These are phyloP conservation scores for Lentinula novae-zelandiae DNA, from an alignment of 1,284 basidiomycete species.

Conservation along the genomic window DNA sequence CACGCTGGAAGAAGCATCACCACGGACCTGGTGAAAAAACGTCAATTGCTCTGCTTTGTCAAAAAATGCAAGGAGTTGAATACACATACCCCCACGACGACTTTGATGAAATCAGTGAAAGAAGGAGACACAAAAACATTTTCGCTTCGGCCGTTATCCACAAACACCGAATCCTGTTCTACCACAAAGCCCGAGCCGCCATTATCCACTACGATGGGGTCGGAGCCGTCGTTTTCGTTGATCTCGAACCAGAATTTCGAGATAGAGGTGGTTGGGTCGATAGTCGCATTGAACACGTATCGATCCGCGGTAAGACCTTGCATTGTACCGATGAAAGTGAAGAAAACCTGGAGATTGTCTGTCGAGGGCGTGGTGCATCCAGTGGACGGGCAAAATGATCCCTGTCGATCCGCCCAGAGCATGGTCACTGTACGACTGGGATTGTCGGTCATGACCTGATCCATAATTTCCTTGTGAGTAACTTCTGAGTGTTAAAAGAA, in stretches of 20 bases:
- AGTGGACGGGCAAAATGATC: slow-evolving; percentile 6
- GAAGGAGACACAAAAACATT: neutral
- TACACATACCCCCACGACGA: neutral
- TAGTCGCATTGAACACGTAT: slow-evolving; percentile 5
- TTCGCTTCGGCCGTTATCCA: neutral
- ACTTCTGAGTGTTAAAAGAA: too few relatives aligned
- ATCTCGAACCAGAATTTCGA: slow-evolving; percentile 13
- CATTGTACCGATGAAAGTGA: neutral
- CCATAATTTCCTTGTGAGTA: neutral
- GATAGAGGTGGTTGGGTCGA: slow-evolving; percentile 7
- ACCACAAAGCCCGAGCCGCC: slow-evolving; percentile 4
- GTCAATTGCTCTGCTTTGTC: neutral
- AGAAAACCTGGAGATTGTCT: neutral
- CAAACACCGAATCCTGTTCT: slow-evolving; percentile 4
- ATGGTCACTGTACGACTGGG: slow-evolving; percentile 4
- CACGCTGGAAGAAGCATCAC: neutral
- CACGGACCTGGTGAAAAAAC: neutral
- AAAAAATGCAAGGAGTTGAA: neutral
- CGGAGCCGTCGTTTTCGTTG: slow-evolving; percentile 6
- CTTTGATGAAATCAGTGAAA: neutral
- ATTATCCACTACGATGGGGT: slow-evolving; percentile 2
- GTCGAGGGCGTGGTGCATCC: slow-evolving; percentile 1
- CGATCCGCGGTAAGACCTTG: neutral
- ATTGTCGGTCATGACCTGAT: neutral
- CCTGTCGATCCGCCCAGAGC: slow-evolving; percentile 8